phyloP scores from a whole-genome alignment of 1,284 basidiomycete genomes.

The Wallemia hederae region DNA sequence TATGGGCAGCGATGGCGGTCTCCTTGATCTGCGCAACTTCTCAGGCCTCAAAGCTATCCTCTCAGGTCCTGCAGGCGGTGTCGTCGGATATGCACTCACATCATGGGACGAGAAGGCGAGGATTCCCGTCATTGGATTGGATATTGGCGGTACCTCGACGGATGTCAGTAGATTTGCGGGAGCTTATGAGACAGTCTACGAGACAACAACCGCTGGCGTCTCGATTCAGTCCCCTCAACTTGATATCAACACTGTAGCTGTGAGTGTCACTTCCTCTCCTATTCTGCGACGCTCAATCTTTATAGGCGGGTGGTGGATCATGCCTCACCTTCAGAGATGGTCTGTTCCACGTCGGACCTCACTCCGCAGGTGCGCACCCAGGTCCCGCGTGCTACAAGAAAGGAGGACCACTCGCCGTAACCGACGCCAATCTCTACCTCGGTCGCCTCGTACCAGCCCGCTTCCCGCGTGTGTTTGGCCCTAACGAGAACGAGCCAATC shows the following conservation, averaged over 20 bases:
- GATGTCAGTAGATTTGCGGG: conserved; percentile 71
- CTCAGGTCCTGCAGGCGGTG: conserved; percentile 62
- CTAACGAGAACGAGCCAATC: conserved; percentile 48
- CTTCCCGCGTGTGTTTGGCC: conserved; percentile 68
- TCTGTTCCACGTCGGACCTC: conserved; percentile 50
- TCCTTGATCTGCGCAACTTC: conserved; percentile 60
- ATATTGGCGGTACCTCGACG: conserved; percentile 63
- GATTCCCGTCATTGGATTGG: conserved; percentile 48
- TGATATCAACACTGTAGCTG: conserved; percentile 40
- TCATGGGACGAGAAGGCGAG: conserved; percentile 39
- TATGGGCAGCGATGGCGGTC: conserved; percentile 62
- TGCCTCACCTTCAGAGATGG: conserved; percentile 52
- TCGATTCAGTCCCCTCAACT: conserved; percentile 65
- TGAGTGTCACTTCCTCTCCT: background rate
- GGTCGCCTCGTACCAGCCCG: conserved; percentile 45
- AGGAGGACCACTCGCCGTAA: conserved; percentile 54
- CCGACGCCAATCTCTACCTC: conserved; percentile 57
- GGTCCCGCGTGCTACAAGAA: conserved; percentile 63
- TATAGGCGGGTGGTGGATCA: conserved; percentile 62
- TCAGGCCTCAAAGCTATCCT: conserved; percentile 65
- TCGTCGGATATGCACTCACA: conserved; percentile 59
- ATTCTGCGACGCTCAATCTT: conserved; percentile 10
- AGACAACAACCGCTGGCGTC: conserved; percentile 69
- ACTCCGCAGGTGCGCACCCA: conserved; percentile 56
- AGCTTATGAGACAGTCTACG: conserved; percentile 58